phyloP scores from a whole-genome alignment of 2,329 filamentous ascomycete species.

The Parastagonospora nodorum region DNA sequence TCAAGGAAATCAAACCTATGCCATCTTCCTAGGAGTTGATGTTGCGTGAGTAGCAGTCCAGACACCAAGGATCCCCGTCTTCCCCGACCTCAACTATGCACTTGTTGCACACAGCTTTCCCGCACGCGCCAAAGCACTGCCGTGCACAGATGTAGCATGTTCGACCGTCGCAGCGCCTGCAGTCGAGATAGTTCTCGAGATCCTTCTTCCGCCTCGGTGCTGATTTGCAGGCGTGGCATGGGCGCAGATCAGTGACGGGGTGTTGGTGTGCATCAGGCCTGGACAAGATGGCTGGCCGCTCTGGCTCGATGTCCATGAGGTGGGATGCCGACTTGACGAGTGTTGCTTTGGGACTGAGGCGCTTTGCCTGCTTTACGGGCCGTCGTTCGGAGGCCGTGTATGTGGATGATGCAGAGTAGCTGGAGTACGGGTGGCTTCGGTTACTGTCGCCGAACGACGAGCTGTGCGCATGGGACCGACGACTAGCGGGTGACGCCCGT shows the following conservation, averaged over 20 bases:
- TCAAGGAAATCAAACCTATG: not conserved
- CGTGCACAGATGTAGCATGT: slow-evolving; percentile 74
- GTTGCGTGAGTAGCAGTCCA: slow-evolving; percentile 58
- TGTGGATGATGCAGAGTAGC: slow-evolving; percentile 7
- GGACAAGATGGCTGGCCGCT: slow-evolving; percentile 7
- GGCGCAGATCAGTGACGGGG: slow-evolving; percentile 37
- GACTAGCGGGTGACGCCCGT: slow-evolving; percentile 15
- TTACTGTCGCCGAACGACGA: slow-evolving; percentile 18
- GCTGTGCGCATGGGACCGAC: slow-evolving; percentile 17
- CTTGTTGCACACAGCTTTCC: slow-evolving; percentile 65
- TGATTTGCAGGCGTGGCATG: slow-evolving; percentile 72
- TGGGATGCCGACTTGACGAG: slow-evolving; percentile 37
- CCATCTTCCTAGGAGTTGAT: slow-evolving; percentile 22
- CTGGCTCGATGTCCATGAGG: slow-evolving; percentile 38
- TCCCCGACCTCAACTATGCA: slow-evolving; percentile 70
- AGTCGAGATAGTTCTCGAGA: slow-evolving; percentile 69
- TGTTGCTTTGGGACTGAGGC: slow-evolving; percentile 24
- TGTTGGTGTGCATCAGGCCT: slow-evolving; percentile 6
- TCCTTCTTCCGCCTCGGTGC: slow-evolving; percentile 68
- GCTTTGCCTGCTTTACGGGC: slow-evolving; percentile 39
- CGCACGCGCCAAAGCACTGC: slow-evolving; percentile 59
- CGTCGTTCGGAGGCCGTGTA: slow-evolving; percentile 25
- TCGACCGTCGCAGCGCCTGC: slow-evolving; percentile 64
- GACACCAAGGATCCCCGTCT: slow-evolving; percentile 69
- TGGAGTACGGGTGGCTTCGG: slow-evolving; percentile 17